phyloP scores from a whole-genome alignment of 306 rosid genomes.

The Vigna mungo region DNA sequence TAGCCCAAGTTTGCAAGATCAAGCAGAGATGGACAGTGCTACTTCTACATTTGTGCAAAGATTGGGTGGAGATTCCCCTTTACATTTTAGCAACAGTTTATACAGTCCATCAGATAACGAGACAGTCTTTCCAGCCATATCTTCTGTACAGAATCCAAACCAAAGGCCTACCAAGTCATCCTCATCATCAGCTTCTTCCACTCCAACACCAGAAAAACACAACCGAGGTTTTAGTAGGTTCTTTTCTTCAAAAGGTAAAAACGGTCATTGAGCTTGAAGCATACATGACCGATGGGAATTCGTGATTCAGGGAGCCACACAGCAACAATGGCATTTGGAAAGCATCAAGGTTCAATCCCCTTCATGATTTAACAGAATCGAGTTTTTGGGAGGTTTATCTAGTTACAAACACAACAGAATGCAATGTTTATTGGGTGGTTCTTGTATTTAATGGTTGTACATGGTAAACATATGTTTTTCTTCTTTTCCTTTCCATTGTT shows the following conservation, averaged over 20 bases:
- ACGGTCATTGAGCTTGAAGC: constrained; percentile 62
- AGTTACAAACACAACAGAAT: constrained; percentile 47
- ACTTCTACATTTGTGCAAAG: constrained; percentile 56
- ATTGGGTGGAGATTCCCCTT: constrained; percentile 68
- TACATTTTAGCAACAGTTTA: constrained; percentile 56
- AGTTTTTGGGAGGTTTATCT: constrained; percentile 37
- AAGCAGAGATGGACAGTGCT: constrained; percentile 59
- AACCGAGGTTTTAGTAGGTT: constrained; percentile 86
- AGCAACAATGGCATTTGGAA: constrained; percentile 36
- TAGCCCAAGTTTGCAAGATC: constrained; percentile 62
- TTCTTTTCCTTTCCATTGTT: constrained; percentile 26
- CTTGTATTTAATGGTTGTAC: constrained; percentile 82
- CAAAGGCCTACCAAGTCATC: constrained; percentile 74
- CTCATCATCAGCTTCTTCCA: constrained; percentile 77
- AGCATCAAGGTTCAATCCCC: constrained; percentile 28
- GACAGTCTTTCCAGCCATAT: constrained; percentile 53
- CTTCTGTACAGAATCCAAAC: constrained; percentile 59
- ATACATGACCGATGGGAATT: constrained; percentile 40
- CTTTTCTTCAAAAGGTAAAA: constrained; percentile 89
- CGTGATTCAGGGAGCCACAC: constrained; percentile 34
- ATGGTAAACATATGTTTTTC: constrained; percentile 72
- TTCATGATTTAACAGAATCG: constrained; percentile 40
- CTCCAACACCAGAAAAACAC: constrained; percentile 89
- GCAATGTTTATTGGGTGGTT: constrained; percentile 52
- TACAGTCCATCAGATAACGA: constrained; percentile 75